Base-by-base conservation (phyloP, 148 eudicot species). In the Arbutus unedo region DNA sequence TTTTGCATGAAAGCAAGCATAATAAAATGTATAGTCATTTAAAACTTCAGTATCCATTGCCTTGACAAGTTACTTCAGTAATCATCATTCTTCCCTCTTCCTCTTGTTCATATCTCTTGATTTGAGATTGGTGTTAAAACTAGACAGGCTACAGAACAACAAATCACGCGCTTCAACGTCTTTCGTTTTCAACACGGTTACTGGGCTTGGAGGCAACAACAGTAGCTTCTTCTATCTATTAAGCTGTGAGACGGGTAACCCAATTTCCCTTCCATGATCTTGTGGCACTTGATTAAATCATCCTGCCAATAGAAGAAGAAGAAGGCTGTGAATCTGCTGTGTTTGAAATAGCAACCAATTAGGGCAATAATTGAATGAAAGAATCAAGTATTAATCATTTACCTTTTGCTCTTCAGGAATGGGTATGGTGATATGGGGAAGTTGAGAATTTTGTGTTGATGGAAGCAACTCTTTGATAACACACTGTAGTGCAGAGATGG, bases 341-440 rank as follows among this genome's bases (percentile, higher is more conserved):
- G 25, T 9, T n/a, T 55, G 18, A 15, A 57, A 57, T 15, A 57
- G 0, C 0, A 57, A 4, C 62, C 62, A 57, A 16, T 0, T 3
- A 31, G 64, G 64, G 23, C 25, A 59, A 23, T 59, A 5, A 48
- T 45, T 7, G 2, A 31, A 74, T 59, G 44, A 47, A 53, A 21
- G 41, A 45, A 31, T 1, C 3, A 16, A 76, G 41, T 23, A 21
- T 43, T 57, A 43, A 8, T 60, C 49, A 6, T 77, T 55, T 18
- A 88, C 90, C 86, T 83, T 76, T 41, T 86, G 86, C 51, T 88
- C 86, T 84, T 79, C 82, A 47, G 90, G 83, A 54, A 86, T 79
- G 88, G 85, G 74, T 19, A 8, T 31, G 14, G 66, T 62, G 19
- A 86, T 21, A 51, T 75, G 18, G 59, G 57, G 45, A 14, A 86